Evolutionary conservation across 345 rosid species (phyloP).

Genomic region (Camelina laxa): DNA sequence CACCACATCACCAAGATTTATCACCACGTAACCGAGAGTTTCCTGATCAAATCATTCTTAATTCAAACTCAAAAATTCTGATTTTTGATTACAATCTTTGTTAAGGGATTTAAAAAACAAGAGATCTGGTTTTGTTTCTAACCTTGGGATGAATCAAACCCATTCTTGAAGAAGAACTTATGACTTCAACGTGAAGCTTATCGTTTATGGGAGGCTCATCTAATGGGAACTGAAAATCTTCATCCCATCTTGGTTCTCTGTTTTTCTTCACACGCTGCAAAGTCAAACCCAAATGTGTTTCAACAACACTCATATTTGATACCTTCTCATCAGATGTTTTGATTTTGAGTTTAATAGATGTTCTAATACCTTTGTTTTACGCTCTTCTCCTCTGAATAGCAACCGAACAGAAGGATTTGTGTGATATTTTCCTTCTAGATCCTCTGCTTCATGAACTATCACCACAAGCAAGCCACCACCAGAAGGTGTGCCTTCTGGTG

Average conservation of each 20-base stretch:
- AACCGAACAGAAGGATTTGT: conserved; percentile 83
- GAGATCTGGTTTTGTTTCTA: conserved; percentile 15
- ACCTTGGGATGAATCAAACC: conserved; percentile 90
- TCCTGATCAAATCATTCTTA: conserved; percentile 54
- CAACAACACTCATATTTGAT: background rate
- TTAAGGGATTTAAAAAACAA: background rate
- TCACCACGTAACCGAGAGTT: conserved; percentile 66
- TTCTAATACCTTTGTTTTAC: conserved; percentile 70
- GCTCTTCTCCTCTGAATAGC: conserved; percentile 85
- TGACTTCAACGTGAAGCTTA: conserved; percentile 75
- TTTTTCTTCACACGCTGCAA: conserved; percentile 75
- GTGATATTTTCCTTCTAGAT: conserved; percentile 91
- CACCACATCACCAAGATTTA: conserved; percentile 74
- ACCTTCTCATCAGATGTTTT: background rate
- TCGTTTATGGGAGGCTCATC: conserved; percentile 84
- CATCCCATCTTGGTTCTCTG: conserved; percentile 96
- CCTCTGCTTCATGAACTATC: conserved; percentile 90
- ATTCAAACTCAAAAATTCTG: background rate
- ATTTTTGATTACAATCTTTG: background rate
- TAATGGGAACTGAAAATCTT: conserved; percentile 77
- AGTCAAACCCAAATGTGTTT: background rate
- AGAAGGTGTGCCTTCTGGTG: conserved; percentile 89
- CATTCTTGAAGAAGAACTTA: conserved; percentile 79
- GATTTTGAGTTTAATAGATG: background rate
- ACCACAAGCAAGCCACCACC: conserved; percentile 88